Base-by-base conservation (phyloP, 2,329 filamentous ascomycete genomes). In the Helminthosporium solani region DNA sequence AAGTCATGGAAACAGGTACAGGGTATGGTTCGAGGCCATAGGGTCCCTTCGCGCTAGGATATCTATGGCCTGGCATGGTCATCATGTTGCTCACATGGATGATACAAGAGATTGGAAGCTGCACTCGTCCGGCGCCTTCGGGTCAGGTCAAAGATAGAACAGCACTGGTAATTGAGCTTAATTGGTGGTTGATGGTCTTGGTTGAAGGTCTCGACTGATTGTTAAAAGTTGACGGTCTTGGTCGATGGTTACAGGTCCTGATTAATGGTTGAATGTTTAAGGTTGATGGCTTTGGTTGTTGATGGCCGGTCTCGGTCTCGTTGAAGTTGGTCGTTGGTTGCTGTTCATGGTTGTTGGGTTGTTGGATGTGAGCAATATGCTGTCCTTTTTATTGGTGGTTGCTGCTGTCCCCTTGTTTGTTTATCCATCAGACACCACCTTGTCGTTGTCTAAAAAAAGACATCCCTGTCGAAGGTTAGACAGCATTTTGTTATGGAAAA, bases 11-110 rank as follows among this genome's bases (percentile, higher is more conserved):
- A 25, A 36, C 27, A 33, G 35, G 45, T 33, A 47, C 45, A 47
- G 40, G 45, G 45, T 47, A 40, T 47, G 40, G 45, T 43, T 44
- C 35, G 19, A 47, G 40, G 40, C 45, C 45, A 47, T 40, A 44
- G 45, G 45, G 28, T 37, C 45, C 45, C 40, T 47, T 44, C 21
- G 30, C 12, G 43, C 33, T 46, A 37, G 25, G 34, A 44, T 37
- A 25, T 23, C 9, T 9, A 3, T 38, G 23, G 25, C 21, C 34
- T 21, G 20, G 19, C 18, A 21, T 21, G 16, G 28, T 37, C 18
- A 21, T 37, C 18, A 35, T 37, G 34, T 12, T 38, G 34, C 23
- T 38, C 28, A n/a, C 28, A 31, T 31, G 28, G 28, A 31, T 31
- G 28, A 31, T 31, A 31, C 23, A 37, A 34, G 37, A 36, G 37